Evolutionary conservation across 306 rosid genomes (phyloP).

Genomic region (Malus sylvestris): DNA sequence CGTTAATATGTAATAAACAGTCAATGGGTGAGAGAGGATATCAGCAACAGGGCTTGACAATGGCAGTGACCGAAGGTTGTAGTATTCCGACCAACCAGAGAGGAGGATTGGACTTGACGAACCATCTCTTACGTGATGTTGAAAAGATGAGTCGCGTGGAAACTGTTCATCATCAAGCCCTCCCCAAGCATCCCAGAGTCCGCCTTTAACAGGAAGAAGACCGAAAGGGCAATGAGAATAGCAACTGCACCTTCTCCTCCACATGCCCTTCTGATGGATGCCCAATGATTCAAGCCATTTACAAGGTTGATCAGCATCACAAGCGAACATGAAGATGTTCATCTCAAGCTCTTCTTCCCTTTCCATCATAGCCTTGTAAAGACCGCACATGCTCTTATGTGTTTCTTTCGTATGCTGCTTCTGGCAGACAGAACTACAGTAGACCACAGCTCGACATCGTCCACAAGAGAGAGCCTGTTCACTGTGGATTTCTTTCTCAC

Average conservation of each 20-base stretch:
- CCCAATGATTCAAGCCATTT: slow-evolving; percentile 58
- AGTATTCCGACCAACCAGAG: slow-evolving; percentile 59
- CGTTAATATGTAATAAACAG: slow-evolving; percentile 49
- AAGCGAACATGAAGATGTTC: slow-evolving; percentile 45
- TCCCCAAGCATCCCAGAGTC: slow-evolving; percentile 52
- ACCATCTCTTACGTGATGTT: slow-evolving; percentile 28
- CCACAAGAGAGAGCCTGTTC: slow-evolving; percentile 36
- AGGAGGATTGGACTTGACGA: slow-evolving; percentile 37
- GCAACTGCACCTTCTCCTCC: slow-evolving; percentile 60
- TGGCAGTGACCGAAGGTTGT: slow-evolving; percentile 53
- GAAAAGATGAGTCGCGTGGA: slow-evolving; percentile 51
- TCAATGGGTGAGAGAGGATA: slow-evolving; percentile 52
- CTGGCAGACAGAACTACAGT: slow-evolving; percentile 51
- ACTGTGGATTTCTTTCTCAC: slow-evolving; percentile 25
- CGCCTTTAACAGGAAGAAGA: slow-evolving; percentile 55
- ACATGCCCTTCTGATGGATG: slow-evolving; percentile 57
- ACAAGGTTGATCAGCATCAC: slow-evolving; percentile 56
- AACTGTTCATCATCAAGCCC: slow-evolving; percentile 45
- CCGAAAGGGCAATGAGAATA: slow-evolving; percentile 53
- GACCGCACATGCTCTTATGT: slow-evolving; percentile 46
- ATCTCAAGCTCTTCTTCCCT: slow-evolving; percentile 64
- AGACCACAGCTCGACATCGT: slow-evolving; percentile 42
- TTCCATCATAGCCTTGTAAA: slow-evolving; percentile 60
- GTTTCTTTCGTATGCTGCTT: slow-evolving; percentile 53
- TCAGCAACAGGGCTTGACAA: slow-evolving; percentile 49